A percentile compares a stretch with the other conserved stretches of the same genome.
Evolutionary conservation across 805 yeast species (phyloP).

Genomic region (Cyberlindnera americana): DNA sequence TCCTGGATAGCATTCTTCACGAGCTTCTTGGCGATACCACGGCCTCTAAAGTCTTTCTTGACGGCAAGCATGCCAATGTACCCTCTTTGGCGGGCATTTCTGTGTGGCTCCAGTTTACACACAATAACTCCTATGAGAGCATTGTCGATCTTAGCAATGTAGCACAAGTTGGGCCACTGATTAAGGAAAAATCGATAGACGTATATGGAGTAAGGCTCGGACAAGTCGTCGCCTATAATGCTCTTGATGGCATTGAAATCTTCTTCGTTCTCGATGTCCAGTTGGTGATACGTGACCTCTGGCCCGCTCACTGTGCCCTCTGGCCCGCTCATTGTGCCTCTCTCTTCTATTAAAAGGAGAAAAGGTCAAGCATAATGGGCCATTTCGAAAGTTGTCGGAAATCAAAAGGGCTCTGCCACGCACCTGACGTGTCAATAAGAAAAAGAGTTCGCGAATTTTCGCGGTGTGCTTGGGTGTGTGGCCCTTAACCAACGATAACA

Average conservation of each 20-base stretch:
- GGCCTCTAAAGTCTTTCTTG: constrained; percentile 62
- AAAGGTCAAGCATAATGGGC: too few relatives aligned
- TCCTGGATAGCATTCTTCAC: constrained; percentile 58
- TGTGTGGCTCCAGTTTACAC: constrained; percentile 75
- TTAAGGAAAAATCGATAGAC: constrained; percentile 88
- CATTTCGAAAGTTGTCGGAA: too few relatives aligned
- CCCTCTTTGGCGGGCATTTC: constrained; percentile 72
- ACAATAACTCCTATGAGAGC: constrained; percentile 78
- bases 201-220: constrained; percentile 92
- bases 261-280: constrained; percentile 26
- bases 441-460: too few relatives aligned
- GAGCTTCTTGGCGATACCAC: constrained; percentile 75
- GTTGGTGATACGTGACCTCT: constrained; percentile 22
- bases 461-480: too few relatives aligned
- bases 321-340: background rate
- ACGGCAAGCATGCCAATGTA: constrained; percentile 97
- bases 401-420: too few relatives aligned
- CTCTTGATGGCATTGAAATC: constrained; percentile 50
- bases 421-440: too few relatives aligned
- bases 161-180: constrained; percentile 86
- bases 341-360: too few relatives aligned
- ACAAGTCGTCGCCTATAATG: constrained; percentile 68
- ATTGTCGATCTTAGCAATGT: constrained; percentile 47
- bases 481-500: too few relatives aligned
- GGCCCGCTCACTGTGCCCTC: background rate